Percentiles rank a stretch among this genome's conserved stretches.
phyloP scores from a whole-genome alignment of 148 eudicot species.

The Chenopodium formosanum region DNA sequence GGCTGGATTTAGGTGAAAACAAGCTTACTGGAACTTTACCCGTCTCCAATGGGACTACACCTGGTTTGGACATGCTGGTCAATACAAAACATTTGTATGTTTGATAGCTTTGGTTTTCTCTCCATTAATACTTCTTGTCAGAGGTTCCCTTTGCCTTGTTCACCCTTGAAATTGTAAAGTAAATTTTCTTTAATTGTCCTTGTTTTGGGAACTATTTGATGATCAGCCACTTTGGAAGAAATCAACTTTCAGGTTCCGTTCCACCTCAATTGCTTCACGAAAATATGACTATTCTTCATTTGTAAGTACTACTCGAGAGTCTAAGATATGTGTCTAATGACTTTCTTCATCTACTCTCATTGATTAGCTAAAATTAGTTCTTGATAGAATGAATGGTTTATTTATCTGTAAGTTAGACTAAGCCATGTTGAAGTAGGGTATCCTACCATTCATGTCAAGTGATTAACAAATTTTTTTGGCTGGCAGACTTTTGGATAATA shows the following conservation, averaged over 20 bases:
- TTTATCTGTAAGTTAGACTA: no score
- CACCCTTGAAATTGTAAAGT: no score
- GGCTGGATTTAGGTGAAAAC: conserved; percentile 64
- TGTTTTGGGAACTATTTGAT: conserved; percentile 7
- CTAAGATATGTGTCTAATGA: neutral
- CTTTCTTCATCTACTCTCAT: no score
- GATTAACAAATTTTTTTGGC: neutral
- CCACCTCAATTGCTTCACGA: conserved; percentile 58
- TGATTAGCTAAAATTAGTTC: no score
- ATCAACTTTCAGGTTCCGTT: conserved; percentile 68
- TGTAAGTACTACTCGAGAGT: conserved; percentile 53
- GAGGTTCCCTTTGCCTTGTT: no score
- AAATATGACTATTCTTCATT: conserved; percentile 59
- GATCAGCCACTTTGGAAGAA: conserved; percentile 75
- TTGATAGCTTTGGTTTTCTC: neutral
- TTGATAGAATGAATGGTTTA: no score
- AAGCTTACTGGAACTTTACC: conserved; percentile 58
- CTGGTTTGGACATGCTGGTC: conserved; percentile 59
- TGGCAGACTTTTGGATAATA: conserved; percentile 65
- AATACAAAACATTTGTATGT: conserved; percentile 69
- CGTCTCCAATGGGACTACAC: conserved; percentile 51
- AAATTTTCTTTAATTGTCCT: no score
- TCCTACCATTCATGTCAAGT: no score
- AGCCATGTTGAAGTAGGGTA: no score
- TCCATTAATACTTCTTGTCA: neutral